A percentile compares a stretch with the other conserved stretches of the same genome.
Evolutionary conservation across 2,329 filamentous ascomycete species (phyloP).

Genomic region (Davidsoniella neocaledoniae): DNA sequence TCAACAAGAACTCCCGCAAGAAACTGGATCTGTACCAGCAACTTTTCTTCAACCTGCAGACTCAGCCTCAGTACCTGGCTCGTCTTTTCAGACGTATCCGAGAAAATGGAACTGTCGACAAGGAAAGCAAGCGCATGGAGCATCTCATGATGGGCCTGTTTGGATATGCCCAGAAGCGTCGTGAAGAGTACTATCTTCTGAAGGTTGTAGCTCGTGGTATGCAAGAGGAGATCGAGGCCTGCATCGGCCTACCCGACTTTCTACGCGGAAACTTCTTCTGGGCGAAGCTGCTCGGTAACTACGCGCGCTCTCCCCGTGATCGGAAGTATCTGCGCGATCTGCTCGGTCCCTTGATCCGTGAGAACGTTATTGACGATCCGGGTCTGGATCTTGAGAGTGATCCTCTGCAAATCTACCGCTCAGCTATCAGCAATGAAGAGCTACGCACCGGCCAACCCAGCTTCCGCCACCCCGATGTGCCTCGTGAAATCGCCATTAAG

Average conservation of each 20-base stretch:
- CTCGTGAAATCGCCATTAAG: constrained; percentile 84
- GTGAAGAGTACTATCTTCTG: constrained; percentile 91
- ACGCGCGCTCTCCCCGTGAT: constrained; percentile 79
- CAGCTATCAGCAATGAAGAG: constrained; percentile 93
- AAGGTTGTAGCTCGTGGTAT: constrained; percentile 74
- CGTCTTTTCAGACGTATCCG: constrained; percentile 71
- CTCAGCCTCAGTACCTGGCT: constrained; percentile 86
- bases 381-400: constrained; percentile 89
- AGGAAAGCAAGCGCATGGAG: constrained; percentile 83
- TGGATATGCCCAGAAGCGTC: constrained; percentile 88
- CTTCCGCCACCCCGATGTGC: constrained; percentile 64
- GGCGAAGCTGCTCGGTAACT: constrained; percentile 70
- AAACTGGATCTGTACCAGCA: constrained; percentile 97
- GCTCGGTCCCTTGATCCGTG: constrained; percentile 67
- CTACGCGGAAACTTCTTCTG: constrained; percentile 85
- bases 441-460: constrained; percentile 77
- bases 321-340: constrained; percentile 83
- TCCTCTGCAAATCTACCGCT: constrained; percentile 90
- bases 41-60: constrained; percentile 92
- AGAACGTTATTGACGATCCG: constrained; percentile 85
- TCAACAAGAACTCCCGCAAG: constrained; percentile 90
- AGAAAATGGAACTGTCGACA: constrained; percentile 71
- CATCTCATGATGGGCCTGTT: constrained; percentile 92
- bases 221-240: constrained; percentile 67
- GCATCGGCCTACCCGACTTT: constrained; percentile 63